Evolutionary conservation across 192 early-diverging fungal genomes (phyloP).

Genomic region (Coemansia sp.): DNA sequence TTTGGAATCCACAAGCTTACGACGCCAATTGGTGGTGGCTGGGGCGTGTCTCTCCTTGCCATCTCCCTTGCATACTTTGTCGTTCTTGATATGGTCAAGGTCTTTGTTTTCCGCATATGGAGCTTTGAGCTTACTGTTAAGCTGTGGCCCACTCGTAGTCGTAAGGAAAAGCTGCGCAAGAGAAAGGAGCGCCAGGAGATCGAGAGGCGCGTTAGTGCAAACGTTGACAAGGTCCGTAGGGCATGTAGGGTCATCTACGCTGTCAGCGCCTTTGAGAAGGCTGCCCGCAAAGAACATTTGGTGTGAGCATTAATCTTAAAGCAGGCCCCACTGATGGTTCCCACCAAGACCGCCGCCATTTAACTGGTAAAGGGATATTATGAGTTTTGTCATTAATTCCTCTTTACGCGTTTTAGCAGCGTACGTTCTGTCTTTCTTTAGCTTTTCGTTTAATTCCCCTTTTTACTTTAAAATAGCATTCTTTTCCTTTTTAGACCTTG

Average conservation of each 20-base stretch:
- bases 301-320: neutral
- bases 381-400: too few species aligned
- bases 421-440: too few species aligned
- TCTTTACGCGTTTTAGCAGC: too few species aligned
- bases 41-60: conserved; percentile 71
- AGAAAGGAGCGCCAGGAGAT: conserved; percentile 56
- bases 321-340: neutral
- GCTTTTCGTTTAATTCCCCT: too few species aligned
- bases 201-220: conserved; percentile 51
- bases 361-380: too few species aligned
- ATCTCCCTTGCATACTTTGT: conserved; percentile 83
- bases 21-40: conserved; percentile 67
- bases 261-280: conserved; percentile 32
- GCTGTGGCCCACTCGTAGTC: conserved; percentile 70
- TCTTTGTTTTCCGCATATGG: conserved; percentile 81
- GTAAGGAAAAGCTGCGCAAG: conserved; percentile 62
- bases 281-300: conserved; percentile 16
- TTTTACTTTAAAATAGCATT: too few species aligned
- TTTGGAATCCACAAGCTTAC: conserved; percentile 65
- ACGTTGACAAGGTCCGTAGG: conserved; percentile 45
- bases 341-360: too few species aligned
- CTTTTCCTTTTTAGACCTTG: too few species aligned
- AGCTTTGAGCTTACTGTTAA: conserved; percentile 87
- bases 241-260: conserved; percentile 45
- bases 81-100: conserved; percentile 89